These are phyloP conservation scores for Stygiomarasmius scandens DNA, from an alignment of 1,284 basidiomycete species.

Conservation along the genomic window DNA sequence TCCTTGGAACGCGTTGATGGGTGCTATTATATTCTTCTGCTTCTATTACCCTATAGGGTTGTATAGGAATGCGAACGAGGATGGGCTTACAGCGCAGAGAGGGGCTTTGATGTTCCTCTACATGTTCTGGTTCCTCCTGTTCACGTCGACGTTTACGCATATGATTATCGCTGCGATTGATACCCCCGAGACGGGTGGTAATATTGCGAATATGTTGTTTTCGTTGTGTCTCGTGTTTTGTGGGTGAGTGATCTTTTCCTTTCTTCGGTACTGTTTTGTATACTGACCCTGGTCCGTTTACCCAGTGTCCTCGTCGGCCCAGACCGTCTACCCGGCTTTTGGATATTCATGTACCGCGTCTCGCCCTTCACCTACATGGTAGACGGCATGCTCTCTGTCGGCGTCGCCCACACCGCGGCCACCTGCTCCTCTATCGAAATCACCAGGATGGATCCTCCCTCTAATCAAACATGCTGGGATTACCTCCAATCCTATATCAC, in stretches of 20 bases:
- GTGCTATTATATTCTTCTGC: constrained; percentile 61
- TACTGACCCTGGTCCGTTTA: constrained; percentile 16
- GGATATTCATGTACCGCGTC: constrained; percentile 61
- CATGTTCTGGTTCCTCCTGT: constrained; percentile 12
- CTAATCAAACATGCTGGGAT: constrained; percentile 61
- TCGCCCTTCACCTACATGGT: constrained; percentile 78
- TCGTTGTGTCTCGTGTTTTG: constrained; percentile 35
- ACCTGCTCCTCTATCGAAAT: constrained; percentile 41
- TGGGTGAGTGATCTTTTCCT: constrained; percentile 44
- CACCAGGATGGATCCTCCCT: constrained; percentile 56
- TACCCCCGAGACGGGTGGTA: constrained; percentile 28
- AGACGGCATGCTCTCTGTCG: constrained; percentile 38
- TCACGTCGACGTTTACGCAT: constrained; percentile 16
- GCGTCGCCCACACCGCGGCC: constrained; percentile 27
- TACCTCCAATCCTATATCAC: constrained; percentile 63
- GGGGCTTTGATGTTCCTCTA: constrained; percentile 14
- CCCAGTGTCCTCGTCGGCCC: constrained; percentile 57
- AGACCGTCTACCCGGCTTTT: constrained; percentile 64
- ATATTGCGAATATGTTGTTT: constrained; percentile 23
- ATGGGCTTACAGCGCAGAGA: constrained; percentile 37
- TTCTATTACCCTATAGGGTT: constrained; percentile 77
- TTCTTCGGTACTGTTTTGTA: constrained; percentile 6
- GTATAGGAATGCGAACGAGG: constrained; percentile 33
- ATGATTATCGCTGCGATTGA: constrained; percentile 34
- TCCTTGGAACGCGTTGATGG: constrained; percentile 68